These are phyloP conservation scores for Eimeria sp. DNA, from an alignment of 169 alveolate genomes.

Conservation along the genomic window DNA sequence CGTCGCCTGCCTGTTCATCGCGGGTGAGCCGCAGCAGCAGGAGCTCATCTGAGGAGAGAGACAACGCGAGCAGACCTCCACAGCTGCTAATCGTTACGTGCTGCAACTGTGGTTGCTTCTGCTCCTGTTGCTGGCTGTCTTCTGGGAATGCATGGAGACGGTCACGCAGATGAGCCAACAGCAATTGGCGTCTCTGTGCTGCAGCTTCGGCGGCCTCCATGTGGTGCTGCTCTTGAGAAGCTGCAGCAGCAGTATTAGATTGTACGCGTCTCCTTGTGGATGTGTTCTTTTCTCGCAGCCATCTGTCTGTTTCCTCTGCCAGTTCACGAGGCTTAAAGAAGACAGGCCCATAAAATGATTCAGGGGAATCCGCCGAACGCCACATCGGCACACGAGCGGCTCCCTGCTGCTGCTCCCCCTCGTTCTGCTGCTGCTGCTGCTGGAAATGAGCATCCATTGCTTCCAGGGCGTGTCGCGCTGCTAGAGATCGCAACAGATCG, in stretches of 20 bases:
- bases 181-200: not conserved
- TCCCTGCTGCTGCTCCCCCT: slow-evolving; percentile 8
- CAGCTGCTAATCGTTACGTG: slow-evolving; percentile 31
- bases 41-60: slow-evolving; percentile 45
- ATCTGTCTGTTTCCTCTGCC: slow-evolving; percentile 10
- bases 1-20: not conserved
- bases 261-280: not conserved
- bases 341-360: slow-evolving; percentile 32
- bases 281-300: not conserved
- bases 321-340: slow-evolving; percentile 29
- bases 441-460: slow-evolving; percentile 60
- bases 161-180: slow-evolving; percentile 11
- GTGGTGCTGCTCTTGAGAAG: slow-evolving; percentile 25
- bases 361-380: slow-evolving; percentile 4
- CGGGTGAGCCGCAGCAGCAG: slow-evolving; percentile 59
- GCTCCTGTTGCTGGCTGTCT: not conserved
- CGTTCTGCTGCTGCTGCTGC: slow-evolving; percentile 48
- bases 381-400: not conserved
- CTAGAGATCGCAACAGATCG: slow-evolving; percentile 57
- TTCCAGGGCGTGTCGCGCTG: slow-evolving; percentile 33
- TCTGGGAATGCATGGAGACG: not conserved
- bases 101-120: slow-evolving; percentile 23
- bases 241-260: not conserved
- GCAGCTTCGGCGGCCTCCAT: slow-evolving; percentile 14
- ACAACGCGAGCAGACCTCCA: slow-evolving; percentile 45